phyloP scores from a whole-genome alignment of 1,139 yeast species.

The Pichia sp. region DNA sequence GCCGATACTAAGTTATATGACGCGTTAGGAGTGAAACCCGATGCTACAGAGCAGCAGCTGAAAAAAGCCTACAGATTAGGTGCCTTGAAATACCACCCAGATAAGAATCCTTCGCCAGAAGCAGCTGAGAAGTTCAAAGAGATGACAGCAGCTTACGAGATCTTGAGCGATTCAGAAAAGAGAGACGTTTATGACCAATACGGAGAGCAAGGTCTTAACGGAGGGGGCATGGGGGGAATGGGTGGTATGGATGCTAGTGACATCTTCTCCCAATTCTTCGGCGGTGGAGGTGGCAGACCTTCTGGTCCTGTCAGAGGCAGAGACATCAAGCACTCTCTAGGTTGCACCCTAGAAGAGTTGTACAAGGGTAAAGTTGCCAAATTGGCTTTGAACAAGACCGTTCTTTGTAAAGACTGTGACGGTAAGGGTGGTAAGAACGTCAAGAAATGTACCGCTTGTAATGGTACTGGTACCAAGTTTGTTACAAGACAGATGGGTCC shows the following conservation, averaged over 20 bases:
- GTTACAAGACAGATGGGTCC: conserved; percentile 99
- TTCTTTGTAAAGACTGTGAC: conserved; percentile 81
- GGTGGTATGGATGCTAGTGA: conserved; percentile 74
- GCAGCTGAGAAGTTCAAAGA: conserved; percentile 97
- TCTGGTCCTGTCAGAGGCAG: conserved; percentile 86
- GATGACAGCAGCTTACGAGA: conserved; percentile 79
- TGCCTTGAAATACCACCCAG: conserved; percentile 94
- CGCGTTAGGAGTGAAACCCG: conserved; percentile 70
- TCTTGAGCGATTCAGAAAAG: conserved; percentile 80
- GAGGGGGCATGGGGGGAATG: conserved; percentile 67
- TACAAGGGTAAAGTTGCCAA: conserved; percentile 94
- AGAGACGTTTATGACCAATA: conserved; percentile 83
- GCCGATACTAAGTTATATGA: conserved; percentile 89
- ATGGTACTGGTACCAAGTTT: conserved; percentile 87
- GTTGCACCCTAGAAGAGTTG: conserved; percentile 85
- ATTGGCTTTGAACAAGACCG: conserved; percentile 88
- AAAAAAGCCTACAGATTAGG: conserved; percentile 93
- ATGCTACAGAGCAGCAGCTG: conserved; percentile 77
- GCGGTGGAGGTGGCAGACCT: conserved; percentile 60
- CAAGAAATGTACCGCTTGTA: conserved; percentile 80
- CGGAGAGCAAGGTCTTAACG: conserved; percentile 86
- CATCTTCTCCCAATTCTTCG: conserved; percentile 90
- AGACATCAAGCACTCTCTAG: conserved; percentile 85
- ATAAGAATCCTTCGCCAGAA: conserved; percentile 80
- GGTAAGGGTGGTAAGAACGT: conserved; percentile 97